Evolutionary conservation across 208 protist genomes (phyloP), one percentile per base, ranked within the genome.

Genomic region (Herpetomonas tarakana): DNA sequence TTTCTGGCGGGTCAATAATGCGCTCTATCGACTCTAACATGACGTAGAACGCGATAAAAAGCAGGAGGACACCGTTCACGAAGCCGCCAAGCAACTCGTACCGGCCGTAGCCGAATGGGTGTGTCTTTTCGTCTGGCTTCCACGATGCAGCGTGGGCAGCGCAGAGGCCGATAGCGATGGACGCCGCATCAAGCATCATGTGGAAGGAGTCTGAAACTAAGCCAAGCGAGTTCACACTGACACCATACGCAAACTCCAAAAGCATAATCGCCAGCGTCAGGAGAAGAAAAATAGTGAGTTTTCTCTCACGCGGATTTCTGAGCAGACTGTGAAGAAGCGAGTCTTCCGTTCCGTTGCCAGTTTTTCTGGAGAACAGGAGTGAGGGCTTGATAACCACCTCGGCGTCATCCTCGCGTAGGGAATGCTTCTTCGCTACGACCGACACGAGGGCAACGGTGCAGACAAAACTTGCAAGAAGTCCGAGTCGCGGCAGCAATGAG

Each of bases 141-240:
- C 93, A 97, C 54, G 91, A 94, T 26, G 98, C 90, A 4, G 98
- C 95, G 62, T 96, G 87, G 4, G 84, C 77, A 1, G 96, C 94
- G 47, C 81, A 85, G 12, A 99, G 76, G 0, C 93, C 97, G 66
- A 98, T 94, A n/a, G 72, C 77, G 14, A 99, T 74, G 0, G 97
- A 98, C 9, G 83, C 83, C 6, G 83, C 96, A 65, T 99, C 97
- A 26, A 99, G 92, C 14, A 98, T 71, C 98, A 99, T 99, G 73
- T 99, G 98, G 61, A 98, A 98, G 3, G 91, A 87, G 82, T 99
- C 98, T 0, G 92, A 96, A 45, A 99, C 93, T 2, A 99, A 67
- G 18, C 96, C 96, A 0, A 94, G 50, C 22, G 87, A 95, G 31
- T 93, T 93, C 2, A 57, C 69, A 0, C 66, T 55, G 49, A 93